Evolutionary conservation across 2,329 filamentous ascomycete species (phyloP), one percentile per base, ranked within the genome.

Genomic region (Botrytis fragariae): DNA sequence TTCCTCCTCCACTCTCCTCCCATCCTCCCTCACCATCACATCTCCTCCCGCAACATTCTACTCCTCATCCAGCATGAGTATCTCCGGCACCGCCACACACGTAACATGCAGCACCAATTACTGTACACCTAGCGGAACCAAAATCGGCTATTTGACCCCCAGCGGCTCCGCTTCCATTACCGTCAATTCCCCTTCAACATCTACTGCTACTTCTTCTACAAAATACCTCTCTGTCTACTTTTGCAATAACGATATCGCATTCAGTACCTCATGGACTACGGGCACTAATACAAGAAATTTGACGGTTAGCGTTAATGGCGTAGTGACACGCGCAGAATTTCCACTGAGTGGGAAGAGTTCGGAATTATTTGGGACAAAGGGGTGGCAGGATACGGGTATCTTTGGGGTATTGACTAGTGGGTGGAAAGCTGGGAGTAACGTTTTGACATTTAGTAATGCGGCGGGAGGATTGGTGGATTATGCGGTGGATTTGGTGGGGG

Each of bases 51-150:
- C 70, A 63, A 74, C 85, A 0, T 87, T 87, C 42, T 77, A 78
- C 68, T 86, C 86, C 12, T 83, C 84, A 14, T 84, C 84, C 7
- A 88, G 86, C 61, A 89, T 88, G 80, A 88, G 87, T 1, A 87
- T 87, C 1, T 83, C 84, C 25, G 88, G 88, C 72, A 29, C 61
- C 37, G 71, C 78, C 16, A 64, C 54, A 29, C 72, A 37, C 7
- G 72, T 68, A 48, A 72, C 74, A 25, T 79, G 78, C 68, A 57
- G 32, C 48, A 73, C 73, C 3, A 72, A 65, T 39, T 72, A 77
- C 69, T 79, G 78, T 60, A 12, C 60, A 0, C 78, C 78, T 8
- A 74, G 77, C 37, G 77, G 78, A 1, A 75, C 75, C 2, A 79
- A 79, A 69, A 75, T 79, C 35, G 62, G 72, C 6, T 73, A 75